Base-by-base conservation (phyloP, 2,329 filamentous ascomycete genomes). In the Trichophyton rubrum region DNA sequence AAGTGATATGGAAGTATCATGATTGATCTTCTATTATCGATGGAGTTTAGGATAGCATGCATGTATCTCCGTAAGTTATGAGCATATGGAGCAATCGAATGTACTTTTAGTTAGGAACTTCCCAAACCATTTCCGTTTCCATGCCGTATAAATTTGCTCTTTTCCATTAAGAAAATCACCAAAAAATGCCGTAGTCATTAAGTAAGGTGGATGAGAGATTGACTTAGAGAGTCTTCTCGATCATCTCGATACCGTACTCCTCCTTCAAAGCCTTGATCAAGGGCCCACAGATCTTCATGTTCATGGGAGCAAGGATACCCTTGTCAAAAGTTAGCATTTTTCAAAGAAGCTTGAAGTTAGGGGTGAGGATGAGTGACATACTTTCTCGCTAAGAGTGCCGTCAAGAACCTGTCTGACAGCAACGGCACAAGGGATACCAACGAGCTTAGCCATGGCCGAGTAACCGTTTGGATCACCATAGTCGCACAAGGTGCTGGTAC, bases 401-500 rank as follows among this genome's bases (percentile, higher is more conserved):
- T 90, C 80, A 43, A 92, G 81, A 24, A 93, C 86, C 78, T 87
- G 83, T 79, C 89, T 81, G 63, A 90, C 87, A 51, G 89, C 89
- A 61, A 89, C 83, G 64, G 79, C 85, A 67, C 85, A 87, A 3
- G 88, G 87, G 3, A 90, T 80, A 70, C 89, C 89, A 60, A 95
- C 89, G 49, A 90, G 75, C 74, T 85, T 87, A 53, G 88, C 89
- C 90, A 96, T 95, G 66, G 88, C 84, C 3, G 82, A 86, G 78
- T 92, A 95, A 38, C 87, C 88, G 66, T 83, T 81, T 61, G 87
- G 86, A 69, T 85, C 85, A 72, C 90, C 90, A 74, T 95, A 92
- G 72, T 95, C 89, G 70, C 79, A 81, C 15, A 96, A 82, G 0
- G 90, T 96, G 47, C 86, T 89, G 24, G 88, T 91, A 64, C 86